Evolutionary conservation across 352 stramenopile species (phyloP), one percentile per base, ranked within the genome.

Genomic region (Pythium graminicola): DNA sequence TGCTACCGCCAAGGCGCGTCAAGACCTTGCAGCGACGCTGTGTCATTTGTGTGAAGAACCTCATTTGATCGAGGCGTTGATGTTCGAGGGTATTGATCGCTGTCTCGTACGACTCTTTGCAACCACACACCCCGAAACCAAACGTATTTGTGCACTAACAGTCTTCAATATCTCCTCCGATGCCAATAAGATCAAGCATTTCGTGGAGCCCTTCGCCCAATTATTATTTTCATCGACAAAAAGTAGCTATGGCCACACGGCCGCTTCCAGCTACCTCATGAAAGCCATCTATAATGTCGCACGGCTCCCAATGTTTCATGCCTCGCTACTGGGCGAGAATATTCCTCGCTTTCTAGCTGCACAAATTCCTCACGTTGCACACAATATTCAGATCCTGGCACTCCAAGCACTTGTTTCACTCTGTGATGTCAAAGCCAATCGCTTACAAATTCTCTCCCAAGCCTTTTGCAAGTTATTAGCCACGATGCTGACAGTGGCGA

Each of bases 221-320:
- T 57, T 85, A 1, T 45, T 89, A 4, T 69, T 85, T 31, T 36
- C 50, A 2, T 54, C 64, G 23, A 69, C 70, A 24, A 54, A 56
- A 40, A 63, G 31, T 23, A 43, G 52, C 43, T 62, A 58, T 32
- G 59, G 53, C 24, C 28, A 62, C 53, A 55, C 42, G n/a, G 41
- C 54, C 3, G 57, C 69, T 0, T 69, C 60, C 6, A 57, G 60
- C 0, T 75, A 81, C 49, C 60, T 91, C 39, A 62, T 91, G 49
- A 86, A 91, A 41, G 73, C 80, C 7, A 65, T 73, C 16, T 91
- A 87, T 64, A 91, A 91, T 32, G 61, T 78, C 17, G 73, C 80
- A 14, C 57, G 85, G 16, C 51, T 73, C 11, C 61, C 73, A 2
- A 63, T 62, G 22, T 89, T 87, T 52, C 80, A 91, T 40, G 56